Conservation (phyloP, 2,329 filamentous ascomycete species). For the Sporothrix protearum region DNA sequence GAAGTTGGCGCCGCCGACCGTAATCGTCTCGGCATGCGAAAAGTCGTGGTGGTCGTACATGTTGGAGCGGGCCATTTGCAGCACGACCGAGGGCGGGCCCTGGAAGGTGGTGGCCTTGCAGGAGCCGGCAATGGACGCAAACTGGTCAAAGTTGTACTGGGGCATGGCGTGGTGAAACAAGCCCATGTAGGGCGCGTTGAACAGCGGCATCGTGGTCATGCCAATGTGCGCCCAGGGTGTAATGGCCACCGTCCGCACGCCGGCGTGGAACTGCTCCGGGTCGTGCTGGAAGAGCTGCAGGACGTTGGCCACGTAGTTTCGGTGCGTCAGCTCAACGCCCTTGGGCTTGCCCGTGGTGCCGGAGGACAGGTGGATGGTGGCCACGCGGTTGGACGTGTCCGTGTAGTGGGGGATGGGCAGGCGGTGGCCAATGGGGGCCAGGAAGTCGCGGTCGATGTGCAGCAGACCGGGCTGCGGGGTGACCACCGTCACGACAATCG, state of each 20-base stretch:
- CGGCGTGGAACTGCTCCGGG: conserved; percentile 36
- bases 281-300: conserved; percentile 40
- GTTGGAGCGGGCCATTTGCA: conserved; percentile 39
- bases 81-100: conserved; percentile 40
- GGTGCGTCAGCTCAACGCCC: conserved; percentile 45
- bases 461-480: conserved; percentile 27
- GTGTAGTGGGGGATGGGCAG: conserved; percentile 39
- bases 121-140: conserved; percentile 37
- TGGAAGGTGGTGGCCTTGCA: conserved; percentile 40
- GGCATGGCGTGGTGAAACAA: conserved; percentile 46
- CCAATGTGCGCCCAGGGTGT: conserved; percentile 45
- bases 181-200: conserved; percentile 43
- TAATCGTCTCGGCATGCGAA: conserved; percentile 38
- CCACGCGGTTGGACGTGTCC: conserved; percentile 34
- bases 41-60: conserved; percentile 39
- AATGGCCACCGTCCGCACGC: conserved; percentile 39
- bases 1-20: conserved; percentile 38
- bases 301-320: conserved; percentile 42
- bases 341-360: conserved; percentile 50
- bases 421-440: conserved; percentile 29
- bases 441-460: conserved; percentile 38
- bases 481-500: conserved; percentile 39
- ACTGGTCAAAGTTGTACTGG: conserved; percentile 37
- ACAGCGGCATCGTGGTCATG: conserved; percentile 44
- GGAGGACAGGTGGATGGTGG: conserved; percentile 44